Evolutionary conservation across 2,329 filamentous ascomycete genomes (phyloP), one percentile per base, ranked within the genome.

Genomic region (Sporothrix curviconia): DNA sequence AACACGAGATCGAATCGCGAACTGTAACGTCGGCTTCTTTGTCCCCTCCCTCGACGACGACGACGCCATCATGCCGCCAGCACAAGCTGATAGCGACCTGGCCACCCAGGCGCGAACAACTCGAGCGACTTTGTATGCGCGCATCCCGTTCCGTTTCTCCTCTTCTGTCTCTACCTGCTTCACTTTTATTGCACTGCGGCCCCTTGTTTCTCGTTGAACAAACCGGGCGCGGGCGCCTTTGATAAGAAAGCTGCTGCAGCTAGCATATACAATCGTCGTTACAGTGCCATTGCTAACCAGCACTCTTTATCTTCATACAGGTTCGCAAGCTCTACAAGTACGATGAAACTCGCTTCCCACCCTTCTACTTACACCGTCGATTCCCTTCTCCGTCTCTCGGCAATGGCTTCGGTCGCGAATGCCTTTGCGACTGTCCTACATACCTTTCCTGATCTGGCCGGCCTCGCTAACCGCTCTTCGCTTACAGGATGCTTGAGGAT

Each of bases 271-370:
- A n/a, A n/a, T n/a, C n/a, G n/a, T 24, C 12, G 34, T 53, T n/a
- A 34, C 32, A 32, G 14, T 43, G 37, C 22, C 7, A 11, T 34
- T 51, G 53, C 59, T 63, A 55, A 61, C 58, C 36, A 14, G 3
- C 11, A n/a, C 6, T 63, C 57, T 61, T 62, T 47, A 54, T 56
- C 40, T 17, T 49, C 37, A 40, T 37, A 32, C 65, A 96, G 92
- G 92, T 97, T 76, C 91, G 92, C 78, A 97, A 97, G 76, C 79
- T 97, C 64, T 97, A 96, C 81, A 95, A 96, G 92, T 97, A 85
- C 43, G 61, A 74, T 34, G 24, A 58, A 59, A 55, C 30, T 39
- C 22, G 15, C 17, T 63, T 49, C 55, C 46, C 44, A 42, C 49
- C 42, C 54, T 60, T 49, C 50, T 53, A 59, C 44, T 47, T 47